phyloP scores from a whole-genome alignment of 768 basidiomycete species.

The Leucogyrophana mollusca region DNA sequence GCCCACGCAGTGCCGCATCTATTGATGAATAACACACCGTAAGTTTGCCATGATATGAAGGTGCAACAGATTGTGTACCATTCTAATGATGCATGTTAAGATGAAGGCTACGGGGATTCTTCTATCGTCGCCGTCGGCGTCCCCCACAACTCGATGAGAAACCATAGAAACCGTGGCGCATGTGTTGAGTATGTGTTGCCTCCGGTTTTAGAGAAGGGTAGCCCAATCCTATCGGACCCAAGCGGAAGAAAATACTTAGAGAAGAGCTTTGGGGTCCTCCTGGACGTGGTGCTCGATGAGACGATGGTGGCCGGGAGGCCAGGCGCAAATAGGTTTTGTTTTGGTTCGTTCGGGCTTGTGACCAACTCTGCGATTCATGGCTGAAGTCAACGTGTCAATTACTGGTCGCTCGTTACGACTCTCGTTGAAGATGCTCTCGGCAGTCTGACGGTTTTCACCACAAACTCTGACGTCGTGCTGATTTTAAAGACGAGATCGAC shows the following conservation, averaged over 20 bases:
- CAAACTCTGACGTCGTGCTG: no score
- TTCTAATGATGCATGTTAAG: slow-evolving; percentile 16
- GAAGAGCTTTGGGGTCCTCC: slow-evolving; percentile 15
- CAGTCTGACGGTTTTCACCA: no score
- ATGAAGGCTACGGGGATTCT: slow-evolving; percentile 9
- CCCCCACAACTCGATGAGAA: slow-evolving; percentile 5
- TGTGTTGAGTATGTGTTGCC: no score
- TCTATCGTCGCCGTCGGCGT: not conserved
- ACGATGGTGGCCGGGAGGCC: slow-evolving; percentile 20
- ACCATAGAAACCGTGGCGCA: slow-evolving; percentile 17
- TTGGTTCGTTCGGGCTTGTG: no score
- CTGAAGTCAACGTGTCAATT: no score
- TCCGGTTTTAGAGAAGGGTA: slow-evolving; percentile 9
- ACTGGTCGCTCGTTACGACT: no score
- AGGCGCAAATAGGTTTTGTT: slow-evolving; percentile 20
- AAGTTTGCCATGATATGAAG: not conserved
- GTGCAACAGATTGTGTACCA: slow-evolving; percentile 10
- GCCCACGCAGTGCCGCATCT: slow-evolving; percentile 1
- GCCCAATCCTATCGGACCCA: slow-evolving; percentile 7
- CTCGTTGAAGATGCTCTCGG: no score
- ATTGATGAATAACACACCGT: not conserved
- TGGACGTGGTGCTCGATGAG: slow-evolving; percentile 15
- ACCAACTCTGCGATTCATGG: no score
- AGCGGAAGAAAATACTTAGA: slow-evolving; percentile 13
- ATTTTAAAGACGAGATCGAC: no score